These are phyloP conservation scores for Kandelia obovata DNA, from an alignment of 345 rosid species.

Conservation along the genomic window DNA sequence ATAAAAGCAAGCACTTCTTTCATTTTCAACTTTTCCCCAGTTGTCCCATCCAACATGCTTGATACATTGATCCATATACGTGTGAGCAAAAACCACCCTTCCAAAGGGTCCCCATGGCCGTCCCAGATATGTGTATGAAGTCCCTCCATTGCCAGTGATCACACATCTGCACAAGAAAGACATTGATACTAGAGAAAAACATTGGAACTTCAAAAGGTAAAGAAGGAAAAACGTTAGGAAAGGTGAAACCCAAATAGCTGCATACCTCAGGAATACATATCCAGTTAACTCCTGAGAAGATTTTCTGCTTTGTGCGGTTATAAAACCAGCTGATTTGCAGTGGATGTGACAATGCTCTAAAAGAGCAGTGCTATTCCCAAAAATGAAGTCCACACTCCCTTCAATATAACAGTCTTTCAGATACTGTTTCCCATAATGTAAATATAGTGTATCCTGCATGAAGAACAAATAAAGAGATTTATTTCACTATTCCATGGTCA, in stretches of 20 bases:
- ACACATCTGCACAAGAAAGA: slow-evolving; percentile 57
- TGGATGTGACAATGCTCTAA: slow-evolving; percentile 96
- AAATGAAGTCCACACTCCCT: slow-evolving; percentile 92
- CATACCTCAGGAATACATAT: slow-evolving; percentile 81
- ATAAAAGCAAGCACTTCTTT: slow-evolving; percentile 92
- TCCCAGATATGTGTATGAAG: slow-evolving; percentile 62
- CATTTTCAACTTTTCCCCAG: slow-evolving; percentile 88
- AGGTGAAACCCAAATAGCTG: background rate
- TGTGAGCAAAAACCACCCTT: slow-evolving; percentile 79
- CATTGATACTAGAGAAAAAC: background rate
- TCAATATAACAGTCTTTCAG: slow-evolving; percentile 85
- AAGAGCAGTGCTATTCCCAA: slow-evolving; percentile 90
- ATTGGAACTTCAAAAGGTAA: background rate
- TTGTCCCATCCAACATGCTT: slow-evolving; percentile 77
- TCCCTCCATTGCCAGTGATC: slow-evolving; percentile 77
- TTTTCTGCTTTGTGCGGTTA: slow-evolving; percentile 97
- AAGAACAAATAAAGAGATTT: slow-evolving; percentile 3
- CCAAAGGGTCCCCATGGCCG: slow-evolving; percentile 98
- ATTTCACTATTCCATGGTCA: background rate
- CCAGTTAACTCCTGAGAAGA: slow-evolving; percentile 90
- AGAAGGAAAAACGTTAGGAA: background rate
- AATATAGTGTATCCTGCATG: slow-evolving; percentile 82
- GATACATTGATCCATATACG: slow-evolving; percentile 76
- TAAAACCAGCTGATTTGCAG: slow-evolving; percentile 80
- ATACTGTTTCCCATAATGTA: slow-evolving; percentile 90